Conservation (phyloP, 2,329 filamentous ascomycete genomes). For the Penicillium sp. region DNA sequence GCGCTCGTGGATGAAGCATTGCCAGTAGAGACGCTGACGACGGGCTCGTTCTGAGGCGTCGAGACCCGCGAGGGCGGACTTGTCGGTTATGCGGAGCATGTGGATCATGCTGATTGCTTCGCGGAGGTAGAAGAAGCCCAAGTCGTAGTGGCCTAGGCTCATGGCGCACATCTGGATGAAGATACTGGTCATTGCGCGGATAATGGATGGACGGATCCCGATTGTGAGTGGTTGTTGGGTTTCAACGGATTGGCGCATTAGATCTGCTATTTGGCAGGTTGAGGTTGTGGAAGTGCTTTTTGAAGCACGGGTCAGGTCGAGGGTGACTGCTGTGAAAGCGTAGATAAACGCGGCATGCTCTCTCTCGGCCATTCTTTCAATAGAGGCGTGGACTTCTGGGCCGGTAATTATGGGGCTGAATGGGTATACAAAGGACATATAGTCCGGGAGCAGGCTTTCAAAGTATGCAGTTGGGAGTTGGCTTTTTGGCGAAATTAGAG, state of each 20-base stretch:
- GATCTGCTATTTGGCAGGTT: slow-evolving; percentile 26
- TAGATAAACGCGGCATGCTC: slow-evolving; percentile 48
- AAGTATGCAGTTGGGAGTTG: slow-evolving; percentile 31
- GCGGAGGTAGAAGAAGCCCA: slow-evolving; percentile 54
- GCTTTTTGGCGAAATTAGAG: slow-evolving; percentile 14
- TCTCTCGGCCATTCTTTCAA: slow-evolving; percentile 41
- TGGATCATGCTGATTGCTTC: slow-evolving; percentile 53
- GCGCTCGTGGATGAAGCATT: slow-evolving; percentile 59
- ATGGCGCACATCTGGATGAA: slow-evolving; percentile 58
- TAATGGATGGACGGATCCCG: slow-evolving; percentile 46
- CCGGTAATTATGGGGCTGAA: slow-evolving; percentile 50
- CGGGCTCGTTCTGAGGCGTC: slow-evolving; percentile 41
- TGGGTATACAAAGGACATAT: slow-evolving; percentile 49
- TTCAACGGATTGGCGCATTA: slow-evolving; percentile 37
- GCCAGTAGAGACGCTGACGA: slow-evolving; percentile 57
- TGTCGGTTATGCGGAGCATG: slow-evolving; percentile 47
- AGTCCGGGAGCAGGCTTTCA: slow-evolving; percentile 48
- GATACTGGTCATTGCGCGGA: slow-evolving; percentile 54
- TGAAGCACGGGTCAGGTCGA: slow-evolving; percentile 41
- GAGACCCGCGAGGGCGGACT: slow-evolving; percentile 35
- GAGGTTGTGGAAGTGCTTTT: slow-evolving; percentile 23
- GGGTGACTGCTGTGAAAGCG: slow-evolving; percentile 49
- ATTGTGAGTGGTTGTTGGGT: slow-evolving; percentile 40
- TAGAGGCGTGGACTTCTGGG: slow-evolving; percentile 39
- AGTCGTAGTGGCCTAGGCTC: slow-evolving; percentile 51